These are phyloP conservation scores for Eimeria maxima DNA, from an alignment of 169 alveolate species.

Conservation along the genomic window DNA sequence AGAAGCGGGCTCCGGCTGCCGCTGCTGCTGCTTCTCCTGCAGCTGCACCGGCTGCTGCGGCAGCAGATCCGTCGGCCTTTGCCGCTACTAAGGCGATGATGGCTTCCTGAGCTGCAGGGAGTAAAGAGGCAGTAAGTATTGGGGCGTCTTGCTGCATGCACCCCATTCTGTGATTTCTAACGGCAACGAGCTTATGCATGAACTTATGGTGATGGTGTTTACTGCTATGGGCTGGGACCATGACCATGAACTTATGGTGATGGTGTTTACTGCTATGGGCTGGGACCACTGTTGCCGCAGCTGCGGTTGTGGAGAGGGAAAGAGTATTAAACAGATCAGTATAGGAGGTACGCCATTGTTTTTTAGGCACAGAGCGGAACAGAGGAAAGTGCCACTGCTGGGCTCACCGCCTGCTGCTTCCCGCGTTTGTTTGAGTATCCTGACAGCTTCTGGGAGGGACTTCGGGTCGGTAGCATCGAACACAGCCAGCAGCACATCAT, in stretches of 20 bases:
- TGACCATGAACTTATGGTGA: background rate
- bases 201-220: background rate
- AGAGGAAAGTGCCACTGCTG: background rate
- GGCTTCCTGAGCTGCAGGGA: slow-evolving; percentile 33
- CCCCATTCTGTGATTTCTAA: background rate
- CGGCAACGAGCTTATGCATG: background rate
- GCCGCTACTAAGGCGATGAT: slow-evolving; percentile 46
- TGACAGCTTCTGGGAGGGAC: background rate
- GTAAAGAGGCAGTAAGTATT: background rate
- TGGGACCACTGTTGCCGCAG: background rate
- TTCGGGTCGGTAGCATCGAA: background rate
- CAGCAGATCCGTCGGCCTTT: slow-evolving; percentile 50
- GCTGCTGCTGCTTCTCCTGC: slow-evolving; percentile 69
- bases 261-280: background rate
- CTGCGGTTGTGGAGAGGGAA: too few species aligned
- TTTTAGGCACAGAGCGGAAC: background rate
- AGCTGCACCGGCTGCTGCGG: slow-evolving; percentile 51
- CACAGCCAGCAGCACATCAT: slow-evolving; percentile 36
- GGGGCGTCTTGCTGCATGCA: background rate
- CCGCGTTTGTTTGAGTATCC: background rate
- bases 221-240: background rate
- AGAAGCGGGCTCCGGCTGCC: slow-evolving; percentile 60
- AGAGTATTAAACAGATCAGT: background rate
- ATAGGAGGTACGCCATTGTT: background rate
- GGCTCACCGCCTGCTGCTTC: background rate